Evolutionary conservation across 768 basidiomycete species (phyloP).

Genomic region (Tricholoma sp.): DNA sequence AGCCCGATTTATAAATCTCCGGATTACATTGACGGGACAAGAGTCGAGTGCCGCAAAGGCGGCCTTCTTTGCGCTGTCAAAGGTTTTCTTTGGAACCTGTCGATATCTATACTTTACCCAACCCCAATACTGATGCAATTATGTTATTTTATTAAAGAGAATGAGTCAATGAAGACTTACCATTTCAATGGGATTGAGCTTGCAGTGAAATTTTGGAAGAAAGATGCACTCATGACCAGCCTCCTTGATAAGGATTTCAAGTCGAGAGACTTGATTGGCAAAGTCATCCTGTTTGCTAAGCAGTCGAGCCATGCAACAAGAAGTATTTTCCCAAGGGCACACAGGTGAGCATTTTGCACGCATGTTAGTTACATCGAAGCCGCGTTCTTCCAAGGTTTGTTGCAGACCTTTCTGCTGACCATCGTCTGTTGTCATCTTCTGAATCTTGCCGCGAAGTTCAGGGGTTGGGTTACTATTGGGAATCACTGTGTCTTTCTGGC

Average conservation of each 20-base stretch:
- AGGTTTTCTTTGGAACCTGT: too few relatives aligned
- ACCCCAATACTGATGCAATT: neutral
- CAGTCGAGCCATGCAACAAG: neutral
- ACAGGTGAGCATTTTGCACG: constrained; percentile 3
- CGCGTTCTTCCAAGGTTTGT: neutral
- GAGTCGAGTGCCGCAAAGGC: neutral
- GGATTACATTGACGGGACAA: neutral
- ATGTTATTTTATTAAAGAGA: neutral
- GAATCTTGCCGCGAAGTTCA: neutral
- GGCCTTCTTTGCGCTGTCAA: neutral
- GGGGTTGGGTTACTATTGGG: constrained; percentile 11
- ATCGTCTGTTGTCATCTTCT: constrained; percentile 1
- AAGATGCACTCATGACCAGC: neutral
- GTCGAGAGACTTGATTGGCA: too few relatives aligned
- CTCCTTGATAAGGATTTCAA: neutral
- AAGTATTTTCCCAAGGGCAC: neutral
- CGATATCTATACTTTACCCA: neutral
- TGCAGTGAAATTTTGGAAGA: too few relatives aligned
- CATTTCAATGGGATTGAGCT: too few relatives aligned
- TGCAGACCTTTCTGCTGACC: constrained; percentile 3
- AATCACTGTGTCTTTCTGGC: constrained; percentile 16
- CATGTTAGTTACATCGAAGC: neutral
- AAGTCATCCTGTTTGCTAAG: too few relatives aligned
- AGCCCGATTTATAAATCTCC: neutral
- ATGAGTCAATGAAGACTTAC: neutral